Percentiles rank a stretch among this genome's conserved stretches.
Conservation (phyloP, 2,329 filamentous ascomycete species). For the Neonectria punicea region DNA sequence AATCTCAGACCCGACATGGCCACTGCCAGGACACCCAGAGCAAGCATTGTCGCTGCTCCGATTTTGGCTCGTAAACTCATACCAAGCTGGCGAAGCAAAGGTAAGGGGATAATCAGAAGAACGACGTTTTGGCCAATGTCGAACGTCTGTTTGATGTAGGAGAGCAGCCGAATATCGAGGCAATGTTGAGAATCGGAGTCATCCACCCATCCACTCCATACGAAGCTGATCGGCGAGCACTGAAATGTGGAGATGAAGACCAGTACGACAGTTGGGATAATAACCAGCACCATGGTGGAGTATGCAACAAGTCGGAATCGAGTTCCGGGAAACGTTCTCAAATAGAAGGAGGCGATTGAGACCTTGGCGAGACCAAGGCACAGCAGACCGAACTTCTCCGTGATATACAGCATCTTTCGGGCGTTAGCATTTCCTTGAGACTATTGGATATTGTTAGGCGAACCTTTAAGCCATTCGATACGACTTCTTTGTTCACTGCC, state of each 20-base stretch:
- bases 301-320: slow-evolving; percentile 48
- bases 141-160: slow-evolving; percentile 55
- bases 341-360: slow-evolving; percentile 52
- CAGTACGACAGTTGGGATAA: slow-evolving; percentile 49
- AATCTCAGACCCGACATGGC: slow-evolving; percentile 51
- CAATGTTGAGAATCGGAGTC: slow-evolving; percentile 27
- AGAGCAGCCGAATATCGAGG: slow-evolving; percentile 44
- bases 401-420: slow-evolving; percentile 43
- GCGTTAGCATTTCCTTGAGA: slow-evolving; percentile 7
- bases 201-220: slow-evolving; percentile 42
- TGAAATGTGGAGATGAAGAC: slow-evolving; percentile 54
- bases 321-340: slow-evolving; percentile 50
- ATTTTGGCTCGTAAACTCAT: slow-evolving; percentile 56
- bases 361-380: slow-evolving; percentile 53
- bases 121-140: slow-evolving; percentile 59
- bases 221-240: slow-evolving; percentile 52
- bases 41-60: slow-evolving; percentile 56
- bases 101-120: slow-evolving; percentile 56
- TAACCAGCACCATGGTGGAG: slow-evolving; percentile 47
- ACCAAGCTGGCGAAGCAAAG: slow-evolving; percentile 51
- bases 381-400: slow-evolving; percentile 50
- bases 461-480: slow-evolving; percentile 6
- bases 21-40: slow-evolving; percentile 54
- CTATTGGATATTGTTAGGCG: neutral
- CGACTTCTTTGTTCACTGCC: neutral